These are phyloP conservation scores for Tuctoria greenei DNA, from an alignment of 176 grass and related monocot genomes.

Conservation along the genomic window DNA sequence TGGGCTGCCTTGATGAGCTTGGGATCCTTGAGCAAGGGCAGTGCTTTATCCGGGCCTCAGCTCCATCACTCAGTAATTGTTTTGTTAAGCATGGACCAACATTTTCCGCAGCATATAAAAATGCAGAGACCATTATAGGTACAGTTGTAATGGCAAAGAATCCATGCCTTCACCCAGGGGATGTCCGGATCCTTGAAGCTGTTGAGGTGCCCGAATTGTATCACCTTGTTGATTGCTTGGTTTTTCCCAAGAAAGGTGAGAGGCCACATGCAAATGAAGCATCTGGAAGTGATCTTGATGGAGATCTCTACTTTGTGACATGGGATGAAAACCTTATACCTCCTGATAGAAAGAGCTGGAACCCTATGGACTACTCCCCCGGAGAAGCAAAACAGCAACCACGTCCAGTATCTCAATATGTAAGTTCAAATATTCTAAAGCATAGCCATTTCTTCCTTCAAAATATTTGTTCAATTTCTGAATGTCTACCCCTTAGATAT, in stretches of 20 bases:
- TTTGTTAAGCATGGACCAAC: conserved; percentile 67
- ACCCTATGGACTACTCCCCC: conserved; percentile 72
- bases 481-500: not conserved
- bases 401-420: conserved; percentile 42
- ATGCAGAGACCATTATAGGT: conserved; percentile 59
- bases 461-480: not conserved
- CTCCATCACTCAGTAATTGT: conserved; percentile 58
- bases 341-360: conserved; percentile 69
- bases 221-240: conserved; percentile 87
- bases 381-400: conserved; percentile 34
- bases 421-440: conserved; percentile 32
- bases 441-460: not conserved
- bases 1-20: conserved; percentile 91
- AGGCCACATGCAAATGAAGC: conserved; percentile 88
- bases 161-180: conserved; percentile 89
- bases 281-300: conserved; percentile 95
- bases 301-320: conserved; percentile 88
- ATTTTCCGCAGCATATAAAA: conserved; percentile 51
- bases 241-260: conserved; percentile 82
- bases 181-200: conserved; percentile 83
- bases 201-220: conserved; percentile 68
- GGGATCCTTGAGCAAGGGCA: conserved; percentile 74
- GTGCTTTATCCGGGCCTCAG: conserved; percentile 75
- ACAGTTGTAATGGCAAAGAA: conserved; percentile 86
- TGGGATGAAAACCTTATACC: conserved; percentile 89